phyloP scores from a whole-genome alignment of 2,329 filamentous ascomycete species.

The Pyrenochaeta sp. region DNA sequence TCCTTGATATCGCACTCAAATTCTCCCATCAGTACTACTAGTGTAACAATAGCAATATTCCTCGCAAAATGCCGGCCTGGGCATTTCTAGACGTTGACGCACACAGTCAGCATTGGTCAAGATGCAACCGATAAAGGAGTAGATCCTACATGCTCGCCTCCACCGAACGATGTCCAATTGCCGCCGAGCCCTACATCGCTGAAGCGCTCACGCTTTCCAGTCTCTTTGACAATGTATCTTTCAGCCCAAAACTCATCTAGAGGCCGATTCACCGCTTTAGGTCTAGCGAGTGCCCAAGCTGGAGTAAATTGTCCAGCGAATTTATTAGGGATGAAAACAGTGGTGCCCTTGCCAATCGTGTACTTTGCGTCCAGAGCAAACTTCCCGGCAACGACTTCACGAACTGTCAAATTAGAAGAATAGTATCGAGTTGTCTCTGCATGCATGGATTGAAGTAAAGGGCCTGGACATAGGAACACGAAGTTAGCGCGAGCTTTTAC shows the following conservation, averaged over 20 bases:
- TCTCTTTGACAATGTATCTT: constrained; percentile 10
- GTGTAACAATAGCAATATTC: constrained; percentile 19
- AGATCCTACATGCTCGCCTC: constrained; percentile 20
- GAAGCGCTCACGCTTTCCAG: constrained; percentile 8
- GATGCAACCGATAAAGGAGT: neutral
- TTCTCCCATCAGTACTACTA: constrained; percentile 12
- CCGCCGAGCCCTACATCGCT: constrained; percentile 23
- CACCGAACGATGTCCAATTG: constrained; percentile 24
- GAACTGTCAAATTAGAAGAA: constrained; percentile 8
- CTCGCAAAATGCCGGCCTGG: constrained; percentile 24
- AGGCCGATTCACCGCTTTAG: constrained; percentile 1
- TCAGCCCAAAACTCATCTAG: constrained; percentile 23
- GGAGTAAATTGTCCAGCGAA: constrained; percentile 11
- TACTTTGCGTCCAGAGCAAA: constrained; percentile 23
- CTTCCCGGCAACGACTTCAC: constrained; percentile 6
- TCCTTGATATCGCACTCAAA: constrained; percentile 10
- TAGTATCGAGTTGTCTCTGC: constrained; percentile 22
- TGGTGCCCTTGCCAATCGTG: constrained; percentile 13
- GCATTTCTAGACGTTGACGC: constrained; percentile 6
- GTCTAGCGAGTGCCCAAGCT: constrained; percentile 5
- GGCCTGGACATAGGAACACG: neutral
- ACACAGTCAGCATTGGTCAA: neutral
- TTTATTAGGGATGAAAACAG: constrained; percentile 17
- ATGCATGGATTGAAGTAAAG: constrained; percentile 24
- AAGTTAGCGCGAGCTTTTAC: no score